Conservation (phyloP, 2,329 filamentous ascomycete genomes). For the Myrmaecium sp. region DNA sequence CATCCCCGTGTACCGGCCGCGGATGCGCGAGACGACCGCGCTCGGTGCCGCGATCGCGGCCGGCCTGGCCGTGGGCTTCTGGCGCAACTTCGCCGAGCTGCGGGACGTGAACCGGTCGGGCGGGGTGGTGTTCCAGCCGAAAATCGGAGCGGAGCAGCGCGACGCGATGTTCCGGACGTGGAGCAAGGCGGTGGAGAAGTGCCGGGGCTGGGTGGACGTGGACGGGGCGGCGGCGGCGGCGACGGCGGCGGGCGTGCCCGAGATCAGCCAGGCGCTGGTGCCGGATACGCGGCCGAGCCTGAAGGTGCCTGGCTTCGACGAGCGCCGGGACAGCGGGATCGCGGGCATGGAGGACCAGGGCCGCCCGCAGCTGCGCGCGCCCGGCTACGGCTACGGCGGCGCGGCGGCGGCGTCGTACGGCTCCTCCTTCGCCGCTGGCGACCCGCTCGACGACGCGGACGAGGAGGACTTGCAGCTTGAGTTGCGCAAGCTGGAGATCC, state of each 20-base stretch:
- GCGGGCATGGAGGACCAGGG: conserved; percentile 1
- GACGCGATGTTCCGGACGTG: conserved; percentile 44
- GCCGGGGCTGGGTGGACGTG: conserved; percentile 42
- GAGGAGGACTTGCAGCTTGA: conserved; percentile 3
- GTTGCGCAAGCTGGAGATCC: conserved; percentile 4
- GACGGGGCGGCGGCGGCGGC: conserved; percentile 5
- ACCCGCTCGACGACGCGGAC: conserved; percentile 3
- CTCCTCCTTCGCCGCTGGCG: no score
- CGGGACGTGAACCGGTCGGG: conserved; percentile 48
- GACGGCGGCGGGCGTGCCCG: conserved; percentile 1
- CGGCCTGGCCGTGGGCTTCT: conserved; percentile 57
- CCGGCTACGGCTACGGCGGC: no score
- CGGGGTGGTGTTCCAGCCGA: conserved; percentile 46
- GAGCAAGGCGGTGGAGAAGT: conserved; percentile 59
- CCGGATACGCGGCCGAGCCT: no score
- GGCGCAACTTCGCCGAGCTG: conserved; percentile 54
- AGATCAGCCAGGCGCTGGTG: conserved; percentile 2
- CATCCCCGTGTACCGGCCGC: conserved; percentile 55
- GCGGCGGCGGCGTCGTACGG: no score
- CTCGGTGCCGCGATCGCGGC: conserved; percentile 71
- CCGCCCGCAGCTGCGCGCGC: no score
- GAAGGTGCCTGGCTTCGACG: no score
- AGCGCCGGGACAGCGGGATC: no score
- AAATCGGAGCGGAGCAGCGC: conserved; percentile 37
- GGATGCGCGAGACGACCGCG: conserved; percentile 72